Evolutionary conservation across 306 rosid species (phyloP).

Genomic region (Acacia confusa): DNA sequence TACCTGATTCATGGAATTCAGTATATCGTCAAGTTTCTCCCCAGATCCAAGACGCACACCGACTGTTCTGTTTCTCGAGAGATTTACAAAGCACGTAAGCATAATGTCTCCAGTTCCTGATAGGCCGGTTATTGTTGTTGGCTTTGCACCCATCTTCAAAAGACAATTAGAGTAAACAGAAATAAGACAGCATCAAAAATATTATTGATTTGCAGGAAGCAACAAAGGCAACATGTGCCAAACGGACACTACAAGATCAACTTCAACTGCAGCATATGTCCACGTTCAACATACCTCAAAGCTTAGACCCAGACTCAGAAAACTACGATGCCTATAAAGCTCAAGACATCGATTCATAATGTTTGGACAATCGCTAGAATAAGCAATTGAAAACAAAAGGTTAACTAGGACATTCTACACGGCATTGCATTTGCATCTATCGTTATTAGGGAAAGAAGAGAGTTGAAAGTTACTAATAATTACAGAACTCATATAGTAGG

Average conservation of each 20-base stretch:
- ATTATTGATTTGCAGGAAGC: neutral
- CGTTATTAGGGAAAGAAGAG: conserved; percentile 7
- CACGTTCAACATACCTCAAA: neutral
- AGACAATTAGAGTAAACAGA: conserved; percentile 25
- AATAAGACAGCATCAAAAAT: conserved; percentile 3
- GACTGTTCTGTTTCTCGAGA: conserved; percentile 87
- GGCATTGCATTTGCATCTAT: conserved; percentile 4
- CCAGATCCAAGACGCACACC: conserved; percentile 92
- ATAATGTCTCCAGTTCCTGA: conserved; percentile 94
- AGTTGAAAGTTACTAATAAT: neutral
- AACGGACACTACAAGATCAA: neutral
- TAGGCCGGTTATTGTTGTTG: conserved; percentile 85
- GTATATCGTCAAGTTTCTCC: conserved; percentile 78
- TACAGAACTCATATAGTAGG: conserved; percentile 2
- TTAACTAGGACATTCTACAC: neutral
- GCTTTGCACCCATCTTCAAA: conserved; percentile 92
- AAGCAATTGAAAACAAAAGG: neutral
- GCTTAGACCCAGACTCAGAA: neutral
- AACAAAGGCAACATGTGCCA: neutral
- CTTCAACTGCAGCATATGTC: neutral
- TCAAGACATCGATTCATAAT: neutral
- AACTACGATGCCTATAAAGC: conserved; percentile 7
- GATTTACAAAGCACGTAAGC: conserved; percentile 92
- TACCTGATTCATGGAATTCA: conserved; percentile 89
- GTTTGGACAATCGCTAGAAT: neutral